phyloP scores from a whole-genome alignment of 257 asterid species.

The Petunia secreta region DNA sequence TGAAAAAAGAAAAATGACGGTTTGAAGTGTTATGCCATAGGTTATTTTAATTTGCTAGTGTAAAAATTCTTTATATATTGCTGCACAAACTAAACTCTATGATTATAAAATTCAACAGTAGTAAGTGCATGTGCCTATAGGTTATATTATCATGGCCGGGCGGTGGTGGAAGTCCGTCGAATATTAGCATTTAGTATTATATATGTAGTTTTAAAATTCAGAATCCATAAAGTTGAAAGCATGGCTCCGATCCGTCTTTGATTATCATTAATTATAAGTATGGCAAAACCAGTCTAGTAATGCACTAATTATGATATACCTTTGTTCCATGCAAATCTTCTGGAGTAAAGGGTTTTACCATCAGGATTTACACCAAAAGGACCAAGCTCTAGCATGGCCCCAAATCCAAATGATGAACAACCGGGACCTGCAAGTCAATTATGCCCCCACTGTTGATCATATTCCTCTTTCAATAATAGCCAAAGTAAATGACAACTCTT shows the following conservation, averaged over 20 bases:
- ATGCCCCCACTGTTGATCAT: not conserved
- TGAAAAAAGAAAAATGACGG: too few species aligned
- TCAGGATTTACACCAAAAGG: constrained; percentile 51
- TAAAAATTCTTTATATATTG: too few species aligned
- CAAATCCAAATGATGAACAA: constrained; percentile 51
- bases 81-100: not conserved
- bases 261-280: not conserved
- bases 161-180: too few species aligned
- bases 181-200: too few species aligned
- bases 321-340: constrained; percentile 47
- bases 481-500: not conserved
- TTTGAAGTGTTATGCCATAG: too few species aligned
- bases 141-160: too few species aligned
- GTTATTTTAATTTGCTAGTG: too few species aligned
- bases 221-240: too few species aligned
- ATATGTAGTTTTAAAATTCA: too few species aligned
- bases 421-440: constrained; percentile 44
- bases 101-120: too few species aligned
- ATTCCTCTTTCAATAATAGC: not conserved
- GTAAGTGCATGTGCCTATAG: too few species aligned
- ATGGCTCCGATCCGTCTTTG: too few species aligned
- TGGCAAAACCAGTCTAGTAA: not conserved
- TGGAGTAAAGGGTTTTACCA: constrained; percentile 45
- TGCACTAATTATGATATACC: constrained; percentile 29
- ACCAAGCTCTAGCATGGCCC: constrained; percentile 49